Evolutionary conservation across 345 rosid genomes (phyloP).

Genomic region (Populus euphratica): DNA sequence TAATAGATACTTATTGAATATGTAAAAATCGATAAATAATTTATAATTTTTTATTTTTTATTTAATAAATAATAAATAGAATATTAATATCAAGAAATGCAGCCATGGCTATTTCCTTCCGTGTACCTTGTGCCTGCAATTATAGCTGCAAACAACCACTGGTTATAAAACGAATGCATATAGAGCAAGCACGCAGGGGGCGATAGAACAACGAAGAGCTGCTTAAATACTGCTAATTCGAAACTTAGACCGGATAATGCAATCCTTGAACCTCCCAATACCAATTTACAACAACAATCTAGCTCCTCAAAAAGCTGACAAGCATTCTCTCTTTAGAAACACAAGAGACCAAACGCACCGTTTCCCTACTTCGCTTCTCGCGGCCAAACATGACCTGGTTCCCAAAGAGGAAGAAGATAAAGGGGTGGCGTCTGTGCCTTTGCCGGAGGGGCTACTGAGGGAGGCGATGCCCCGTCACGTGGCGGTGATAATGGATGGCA

Average conservation of each 20-base stretch:
- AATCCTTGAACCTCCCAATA: constrained; percentile 4
- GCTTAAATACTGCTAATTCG: neutral
- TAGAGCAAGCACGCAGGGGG: neutral
- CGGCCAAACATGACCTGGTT: neutral
- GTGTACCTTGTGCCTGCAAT: no score
- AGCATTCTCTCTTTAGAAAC: neutral
- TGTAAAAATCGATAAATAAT: no score
- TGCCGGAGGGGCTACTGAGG: constrained; percentile 44
- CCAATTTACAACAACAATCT: neutral
- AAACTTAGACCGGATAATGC: neutral
- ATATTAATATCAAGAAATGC: no score
- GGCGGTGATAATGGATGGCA: constrained; percentile 84
- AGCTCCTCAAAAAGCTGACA: neutral
- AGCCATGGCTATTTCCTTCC: no score
- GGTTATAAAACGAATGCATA: no score
- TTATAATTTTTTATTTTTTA: no score
- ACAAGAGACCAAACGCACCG: neutral
- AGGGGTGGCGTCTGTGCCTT: constrained; percentile 5
- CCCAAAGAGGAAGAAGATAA: constrained; percentile 22
- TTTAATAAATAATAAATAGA: no score
- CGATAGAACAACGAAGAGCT: neutral
- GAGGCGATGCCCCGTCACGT: constrained; percentile 73
- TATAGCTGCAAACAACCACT: no score
- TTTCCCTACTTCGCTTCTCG: neutral
- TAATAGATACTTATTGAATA: no score